Evolutionary conservation across 1,139 yeast species (phyloP).

Genomic region (Lodderomyces elongisporus): DNA sequence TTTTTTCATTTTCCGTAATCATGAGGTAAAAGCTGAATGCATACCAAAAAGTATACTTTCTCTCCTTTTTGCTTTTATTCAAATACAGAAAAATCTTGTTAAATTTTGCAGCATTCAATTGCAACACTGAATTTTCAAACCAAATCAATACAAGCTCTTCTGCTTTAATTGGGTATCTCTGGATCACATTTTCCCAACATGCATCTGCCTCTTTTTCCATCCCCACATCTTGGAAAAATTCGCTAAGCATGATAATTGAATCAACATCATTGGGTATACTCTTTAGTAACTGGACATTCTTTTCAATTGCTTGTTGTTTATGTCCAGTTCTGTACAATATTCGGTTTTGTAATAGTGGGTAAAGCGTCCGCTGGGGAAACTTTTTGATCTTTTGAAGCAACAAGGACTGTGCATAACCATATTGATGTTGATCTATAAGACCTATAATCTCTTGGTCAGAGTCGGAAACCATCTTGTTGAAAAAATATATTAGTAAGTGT

Average conservation of each 20-base stretch:
- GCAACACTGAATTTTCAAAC: conserved; percentile 40
- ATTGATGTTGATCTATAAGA: conserved; percentile 54
- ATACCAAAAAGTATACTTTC: conserved; percentile 44
- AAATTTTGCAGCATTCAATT: conserved; percentile 33
- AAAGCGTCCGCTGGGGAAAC: conserved; percentile 53
- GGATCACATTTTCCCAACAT: conserved; percentile 53
- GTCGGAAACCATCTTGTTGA: conserved; percentile 9
- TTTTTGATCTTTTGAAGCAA: conserved; percentile 47
- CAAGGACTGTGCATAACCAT: conserved; percentile 46
- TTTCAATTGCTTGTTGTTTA: conserved; percentile 36
- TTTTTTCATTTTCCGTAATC: conserved; percentile 14
- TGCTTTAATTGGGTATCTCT: conserved; percentile 46
- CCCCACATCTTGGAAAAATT: conserved; percentile 33
- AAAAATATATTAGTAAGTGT: too few species aligned
- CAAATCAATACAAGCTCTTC: conserved; percentile 38
- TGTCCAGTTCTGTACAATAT: conserved; percentile 41
- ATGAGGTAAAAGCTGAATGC: conserved; percentile 37
- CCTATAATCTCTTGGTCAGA: conserved; percentile 22
- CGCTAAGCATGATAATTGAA: conserved; percentile 44
- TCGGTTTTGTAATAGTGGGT: conserved; percentile 47
- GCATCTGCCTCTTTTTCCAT: conserved; percentile 31
- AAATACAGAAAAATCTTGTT: conserved; percentile 46
- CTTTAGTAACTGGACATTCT: conserved; percentile 37
- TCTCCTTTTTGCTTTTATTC: conserved; percentile 24
- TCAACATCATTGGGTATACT: conserved; percentile 52